Conservation (phyloP, 2,329 filamentous ascomycete species). For the Cercospora citrullina region DNA sequence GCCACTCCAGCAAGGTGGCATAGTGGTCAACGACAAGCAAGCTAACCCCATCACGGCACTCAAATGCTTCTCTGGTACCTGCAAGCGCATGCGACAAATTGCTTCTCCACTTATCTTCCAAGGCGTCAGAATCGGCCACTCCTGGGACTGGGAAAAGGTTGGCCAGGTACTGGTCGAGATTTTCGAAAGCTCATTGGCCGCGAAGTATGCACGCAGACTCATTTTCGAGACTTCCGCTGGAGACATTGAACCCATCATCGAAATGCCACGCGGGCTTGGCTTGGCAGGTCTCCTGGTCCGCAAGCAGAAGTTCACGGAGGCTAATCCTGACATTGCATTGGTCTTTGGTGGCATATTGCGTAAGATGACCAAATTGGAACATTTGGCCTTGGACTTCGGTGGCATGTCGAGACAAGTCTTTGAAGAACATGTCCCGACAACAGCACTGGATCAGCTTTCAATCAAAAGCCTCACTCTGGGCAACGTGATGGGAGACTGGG, state of each 20-base stretch:
- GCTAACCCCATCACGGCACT: neutral
- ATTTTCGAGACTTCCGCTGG: neutral
- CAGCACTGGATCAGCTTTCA: neutral
- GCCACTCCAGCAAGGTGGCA: neutral
- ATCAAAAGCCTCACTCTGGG: neutral
- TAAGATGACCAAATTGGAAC: neutral
- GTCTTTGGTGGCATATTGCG: neutral
- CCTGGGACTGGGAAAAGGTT: neutral
- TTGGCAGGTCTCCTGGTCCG: neutral
- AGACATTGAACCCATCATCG: neutral
- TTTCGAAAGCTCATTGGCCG: neutral
- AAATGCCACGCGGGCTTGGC: neutral
- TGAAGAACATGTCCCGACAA: neutral
- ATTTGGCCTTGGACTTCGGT: neutral
- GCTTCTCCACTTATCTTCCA: neutral
- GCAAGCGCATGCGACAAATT: neutral
- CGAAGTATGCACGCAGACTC: neutral
- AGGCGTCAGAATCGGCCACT: neutral
- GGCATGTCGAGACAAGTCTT: neutral
- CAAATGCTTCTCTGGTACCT: neutral
- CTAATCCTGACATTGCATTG: neutral
- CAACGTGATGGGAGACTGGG: neutral
- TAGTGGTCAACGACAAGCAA: neutral
- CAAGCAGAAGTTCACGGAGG: neutral
- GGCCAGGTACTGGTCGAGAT: neutral